phyloP scores from a whole-genome alignment of 192 early-diverging fungal species.

The Linnemannia hyalina region DNA sequence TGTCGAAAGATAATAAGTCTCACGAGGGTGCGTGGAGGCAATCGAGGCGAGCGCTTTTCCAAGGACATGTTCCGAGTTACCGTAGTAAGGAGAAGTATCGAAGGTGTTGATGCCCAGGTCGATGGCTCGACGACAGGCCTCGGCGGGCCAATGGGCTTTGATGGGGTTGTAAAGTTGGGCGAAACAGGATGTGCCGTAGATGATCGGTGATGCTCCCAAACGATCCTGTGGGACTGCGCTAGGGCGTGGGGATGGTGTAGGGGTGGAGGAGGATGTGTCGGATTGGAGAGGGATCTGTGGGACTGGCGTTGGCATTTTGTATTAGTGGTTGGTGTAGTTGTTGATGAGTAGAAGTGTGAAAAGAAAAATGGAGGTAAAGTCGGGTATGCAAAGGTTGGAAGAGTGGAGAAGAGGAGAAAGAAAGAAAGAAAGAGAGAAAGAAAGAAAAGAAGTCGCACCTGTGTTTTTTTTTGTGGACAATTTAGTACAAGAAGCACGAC shows the following conservation, averaged over 20 bases:
- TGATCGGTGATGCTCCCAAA: conserved; percentile 60
- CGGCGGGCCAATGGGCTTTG: conserved; percentile 58
- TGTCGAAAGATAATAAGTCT: conserved; percentile 75
- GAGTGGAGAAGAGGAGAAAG: neutral
- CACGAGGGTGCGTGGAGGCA: conserved; percentile 68
- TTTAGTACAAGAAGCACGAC: neutral
- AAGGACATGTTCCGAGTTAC: conserved; percentile 73
- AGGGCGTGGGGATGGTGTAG: neutral
- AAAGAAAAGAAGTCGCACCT: neutral
- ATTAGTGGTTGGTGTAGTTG: neutral
- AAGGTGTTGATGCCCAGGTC: conserved; percentile 73
- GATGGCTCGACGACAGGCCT: conserved; percentile 64
- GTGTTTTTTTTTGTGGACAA: neutral
- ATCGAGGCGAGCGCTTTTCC: conserved; percentile 69
- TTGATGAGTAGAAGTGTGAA: neutral
- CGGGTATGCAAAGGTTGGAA: neutral
- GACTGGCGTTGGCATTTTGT: neutral
- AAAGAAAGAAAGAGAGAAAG: neutral
- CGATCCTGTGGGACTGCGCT: conserved; percentile 34
- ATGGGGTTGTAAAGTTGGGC: conserved; percentile 64
- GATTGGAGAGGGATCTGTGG: neutral
- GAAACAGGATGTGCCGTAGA: conserved; percentile 68
- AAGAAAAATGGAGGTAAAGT: neutral
- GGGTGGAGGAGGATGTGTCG: neutral
- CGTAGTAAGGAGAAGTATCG: conserved; percentile 84